phyloP scores from a whole-genome alignment of 2,329 filamentous ascomycete species.

The Aureobasidium uvarum region DNA sequence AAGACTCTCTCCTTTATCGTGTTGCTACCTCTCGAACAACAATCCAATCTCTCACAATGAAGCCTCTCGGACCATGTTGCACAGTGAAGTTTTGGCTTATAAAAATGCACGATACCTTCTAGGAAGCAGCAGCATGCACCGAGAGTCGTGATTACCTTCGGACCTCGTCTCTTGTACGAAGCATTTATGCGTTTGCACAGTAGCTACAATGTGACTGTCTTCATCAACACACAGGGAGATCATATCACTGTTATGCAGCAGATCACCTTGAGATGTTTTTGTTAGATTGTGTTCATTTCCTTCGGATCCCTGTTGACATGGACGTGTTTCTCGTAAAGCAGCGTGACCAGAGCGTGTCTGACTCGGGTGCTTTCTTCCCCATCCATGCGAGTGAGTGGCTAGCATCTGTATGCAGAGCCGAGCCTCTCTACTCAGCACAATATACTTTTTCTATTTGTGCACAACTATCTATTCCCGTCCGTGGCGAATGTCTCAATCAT shows the following conservation, averaged over 20 bases:
- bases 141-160: too few species aligned
- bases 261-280: background rate
- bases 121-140: too few species aligned
- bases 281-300: constrained; percentile 3
- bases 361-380: background rate
- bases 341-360: background rate
- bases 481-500: constrained; percentile 1
- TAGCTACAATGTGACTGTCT: too few species aligned
- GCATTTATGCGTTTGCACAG: too few species aligned
- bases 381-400: background rate
- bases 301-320: background rate
- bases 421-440: background rate
- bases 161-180: too few species aligned
- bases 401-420: background rate
- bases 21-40: background rate
- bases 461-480: background rate
- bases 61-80: too few species aligned
- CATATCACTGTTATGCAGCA: background rate
- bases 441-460: background rate
- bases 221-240: too few species aligned
- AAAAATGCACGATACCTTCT: too few species aligned
- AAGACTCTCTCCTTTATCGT: background rate
- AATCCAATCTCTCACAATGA: too few species aligned
- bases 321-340: background rate
- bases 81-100: too few species aligned